Base-by-base conservation (phyloP, 768 basidiomycete species). In the Amanita thiersii region DNA sequence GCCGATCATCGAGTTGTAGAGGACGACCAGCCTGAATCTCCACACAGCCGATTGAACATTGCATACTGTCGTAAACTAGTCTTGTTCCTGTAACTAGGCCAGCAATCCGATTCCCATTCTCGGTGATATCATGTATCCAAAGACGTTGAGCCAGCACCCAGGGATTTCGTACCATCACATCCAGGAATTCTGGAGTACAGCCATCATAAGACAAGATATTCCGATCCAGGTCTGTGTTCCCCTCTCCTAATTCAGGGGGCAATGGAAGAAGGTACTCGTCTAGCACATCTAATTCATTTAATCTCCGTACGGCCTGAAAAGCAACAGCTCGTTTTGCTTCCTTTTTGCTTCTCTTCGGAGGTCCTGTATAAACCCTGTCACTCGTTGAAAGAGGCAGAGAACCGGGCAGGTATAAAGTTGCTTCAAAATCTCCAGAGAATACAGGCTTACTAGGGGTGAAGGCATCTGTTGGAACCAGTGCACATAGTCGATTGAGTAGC, bases 301-400 rank as follows among this genome's bases (percentile, higher is more conserved):
- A 68, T 2, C 66, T 65, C 50, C 75, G 79, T 15, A 88, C 85
- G 2, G 84, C 89, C 47, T 76, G 60, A 56, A 88, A 93, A 0
- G 88, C 85, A 8, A 76, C 88, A 2, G 84, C 83, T 5, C 90
- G 79, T 51, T 79, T 87, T 0, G 91, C 89, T 53, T 86, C 86
- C 46, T 73, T 79, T 56, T 90, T 92, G 9, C 85, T 75, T 32
- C 68, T 62, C 43, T 72, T 75, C 4, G 40, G 46, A 3, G 85
- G 81, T 0, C 87, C 87, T 10, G 62, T 54, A 47, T 72, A 85
- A 2, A 65, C 54, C 9, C 86, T 71, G 38, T 77, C 61, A 31
- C 70, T 60, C 0, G 67, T 57, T 0, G 75, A 63, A 3, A 87
- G 66, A 21, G 85, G 78, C 4, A 90, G 66, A 39, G 70, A 71